phyloP scores from a whole-genome alignment of 768 basidiomycete genomes.

The Podaxis sp. region DNA sequence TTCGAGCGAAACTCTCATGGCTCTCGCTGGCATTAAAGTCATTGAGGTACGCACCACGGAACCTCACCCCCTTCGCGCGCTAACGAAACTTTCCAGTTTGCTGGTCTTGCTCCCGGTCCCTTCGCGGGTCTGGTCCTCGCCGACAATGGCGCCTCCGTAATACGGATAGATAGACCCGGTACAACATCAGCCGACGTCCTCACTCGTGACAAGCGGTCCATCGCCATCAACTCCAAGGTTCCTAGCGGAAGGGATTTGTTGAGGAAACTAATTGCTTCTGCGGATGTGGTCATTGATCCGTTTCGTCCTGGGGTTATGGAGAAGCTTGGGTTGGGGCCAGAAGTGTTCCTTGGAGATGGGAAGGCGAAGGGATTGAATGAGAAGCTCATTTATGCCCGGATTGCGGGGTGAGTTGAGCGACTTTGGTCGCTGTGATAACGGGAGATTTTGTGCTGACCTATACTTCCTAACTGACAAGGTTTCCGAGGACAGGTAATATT shows the following conservation, averaged over 20 bases:
- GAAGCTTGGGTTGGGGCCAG: conserved; percentile 72
- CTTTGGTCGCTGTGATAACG: neutral
- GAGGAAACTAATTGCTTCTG: conserved; percentile 56
- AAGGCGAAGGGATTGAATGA: conserved; percentile 53
- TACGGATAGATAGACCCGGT: conserved; percentile 65
- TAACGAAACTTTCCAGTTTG: conserved; percentile 51
- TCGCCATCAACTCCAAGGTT: conserved; percentile 66
- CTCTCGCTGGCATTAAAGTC: conserved; percentile 49
- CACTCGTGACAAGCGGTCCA: conserved; percentile 76
- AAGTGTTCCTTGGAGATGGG: conserved; percentile 60
- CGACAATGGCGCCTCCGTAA: conserved; percentile 77
- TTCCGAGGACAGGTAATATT: conserved; percentile 54
- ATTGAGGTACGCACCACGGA: conserved; percentile 39
- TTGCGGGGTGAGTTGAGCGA: conserved; percentile 60
- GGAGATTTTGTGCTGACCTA: conserved; percentile 1
- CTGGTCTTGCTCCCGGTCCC: conserved; percentile 79
- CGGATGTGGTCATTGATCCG: conserved; percentile 84
- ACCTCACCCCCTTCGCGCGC: neutral
- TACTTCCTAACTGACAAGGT: conserved; percentile 35
- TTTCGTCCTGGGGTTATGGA: conserved; percentile 86
- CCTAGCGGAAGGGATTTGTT: conserved; percentile 55
- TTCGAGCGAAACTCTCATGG: conserved; percentile 32
- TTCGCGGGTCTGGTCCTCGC: conserved; percentile 78
- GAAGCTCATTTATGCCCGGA: conserved; percentile 68
- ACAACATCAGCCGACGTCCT: conserved; percentile 46